phyloP scores from a whole-genome alignment of 495 filamentous ascomycete genomes.

The Penicillium coffeae region DNA sequence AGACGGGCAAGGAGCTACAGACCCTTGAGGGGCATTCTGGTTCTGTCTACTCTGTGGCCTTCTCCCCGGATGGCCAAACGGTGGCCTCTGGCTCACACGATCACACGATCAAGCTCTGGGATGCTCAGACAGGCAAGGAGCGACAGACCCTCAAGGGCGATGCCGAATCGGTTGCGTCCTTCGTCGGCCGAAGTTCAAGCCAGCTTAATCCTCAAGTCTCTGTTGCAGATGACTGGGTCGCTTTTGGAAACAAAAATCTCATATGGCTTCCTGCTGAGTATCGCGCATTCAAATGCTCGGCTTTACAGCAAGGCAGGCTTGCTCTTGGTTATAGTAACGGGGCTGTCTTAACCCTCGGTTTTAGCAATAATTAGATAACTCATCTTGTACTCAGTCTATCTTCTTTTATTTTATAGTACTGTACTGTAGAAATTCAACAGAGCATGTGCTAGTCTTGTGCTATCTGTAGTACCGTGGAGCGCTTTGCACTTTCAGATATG shows the following conservation, averaged over 20 bases:
- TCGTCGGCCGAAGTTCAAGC: not conserved
- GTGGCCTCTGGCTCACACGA: not conserved
- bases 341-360: not conserved
- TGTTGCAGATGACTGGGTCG: not conserved
- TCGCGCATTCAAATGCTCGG: not conserved
- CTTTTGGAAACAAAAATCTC: not conserved
- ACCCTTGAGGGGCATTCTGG: not conserved
- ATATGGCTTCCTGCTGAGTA: slow-evolving; percentile 4
- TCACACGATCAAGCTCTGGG: not conserved
- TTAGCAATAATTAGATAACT: not conserved
- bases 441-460: not conserved
- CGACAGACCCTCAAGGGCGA: not conserved
- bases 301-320: not conserved
- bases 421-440: too few relatives aligned
- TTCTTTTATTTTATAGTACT: not conserved
- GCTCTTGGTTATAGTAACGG: not conserved
- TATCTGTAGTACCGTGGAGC: not conserved
- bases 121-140: too few relatives aligned
- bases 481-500: not conserved
- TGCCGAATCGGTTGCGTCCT: not conserved
- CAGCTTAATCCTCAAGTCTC: not conserved
- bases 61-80: not conserved
- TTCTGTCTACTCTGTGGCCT: not conserved
- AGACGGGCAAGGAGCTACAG: not conserved
- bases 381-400: not conserved